These are phyloP conservation scores for Triticum turgidum DNA, from an alignment of 176 grass and related monocot genomes.

Conservation along the genomic window DNA sequence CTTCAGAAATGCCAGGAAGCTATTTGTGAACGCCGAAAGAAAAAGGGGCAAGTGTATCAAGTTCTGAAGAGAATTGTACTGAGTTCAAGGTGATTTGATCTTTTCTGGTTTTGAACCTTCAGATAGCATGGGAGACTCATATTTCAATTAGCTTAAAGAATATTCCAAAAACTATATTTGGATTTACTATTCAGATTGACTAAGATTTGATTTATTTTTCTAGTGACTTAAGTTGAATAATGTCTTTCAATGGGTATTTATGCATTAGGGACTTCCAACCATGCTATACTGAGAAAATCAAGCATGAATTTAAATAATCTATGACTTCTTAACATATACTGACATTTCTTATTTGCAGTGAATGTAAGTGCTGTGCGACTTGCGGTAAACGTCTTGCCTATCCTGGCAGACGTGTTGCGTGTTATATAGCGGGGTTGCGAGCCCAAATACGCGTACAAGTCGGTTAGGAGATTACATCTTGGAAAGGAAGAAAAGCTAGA, in stretches of 20 bases:
- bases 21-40: slow-evolving; percentile 36
- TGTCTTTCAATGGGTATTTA: background rate
- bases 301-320: background rate
- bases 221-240: background rate
- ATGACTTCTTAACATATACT: background rate
- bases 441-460: too few species aligned
- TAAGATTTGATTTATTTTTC: background rate
- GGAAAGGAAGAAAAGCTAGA: too few species aligned
- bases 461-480: too few species aligned
- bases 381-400: too few species aligned
- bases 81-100: slow-evolving; percentile 32
- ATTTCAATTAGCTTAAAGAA: background rate
- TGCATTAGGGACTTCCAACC: background rate
- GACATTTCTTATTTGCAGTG: slow-evolving; percentile 35
- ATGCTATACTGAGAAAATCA: background rate
- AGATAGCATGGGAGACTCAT: background rate
- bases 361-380: background rate
- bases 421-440: too few species aligned
- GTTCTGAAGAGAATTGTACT: slow-evolving; percentile 35
- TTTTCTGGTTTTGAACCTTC: background rate
- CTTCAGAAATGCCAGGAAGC: slow-evolving; percentile 43
- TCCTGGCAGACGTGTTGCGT: too few species aligned
- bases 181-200: background rate
- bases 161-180: background rate
- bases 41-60: slow-evolving; percentile 35